phyloP scores from a whole-genome alignment of 2,329 filamentous ascomycete genomes.

The Pseudofabraea citricarpa region DNA sequence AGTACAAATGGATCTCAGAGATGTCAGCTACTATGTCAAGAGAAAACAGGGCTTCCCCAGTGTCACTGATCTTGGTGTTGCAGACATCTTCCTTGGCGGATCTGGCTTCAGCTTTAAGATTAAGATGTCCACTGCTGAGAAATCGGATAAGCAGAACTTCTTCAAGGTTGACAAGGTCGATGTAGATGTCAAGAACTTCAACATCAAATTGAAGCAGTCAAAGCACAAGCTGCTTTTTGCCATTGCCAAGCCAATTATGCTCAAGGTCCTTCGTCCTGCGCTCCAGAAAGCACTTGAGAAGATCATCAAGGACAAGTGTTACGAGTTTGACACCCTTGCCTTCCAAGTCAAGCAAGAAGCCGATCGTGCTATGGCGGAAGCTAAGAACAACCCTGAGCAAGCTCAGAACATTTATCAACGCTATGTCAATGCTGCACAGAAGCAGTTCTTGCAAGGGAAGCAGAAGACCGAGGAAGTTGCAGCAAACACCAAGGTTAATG shows the following conservation, averaged over 20 bases:
- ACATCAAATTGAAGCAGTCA: conserved; percentile 89
- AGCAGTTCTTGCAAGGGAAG: conserved; percentile 69
- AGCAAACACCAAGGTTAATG: conserved; percentile 70
- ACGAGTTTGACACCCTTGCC: conserved; percentile 66
- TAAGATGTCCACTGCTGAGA: conserved; percentile 76
- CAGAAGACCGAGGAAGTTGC: conserved; percentile 68
- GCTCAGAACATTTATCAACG: conserved; percentile 80
- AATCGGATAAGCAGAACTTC: conserved; percentile 72
- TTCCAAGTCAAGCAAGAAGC: conserved; percentile 81
- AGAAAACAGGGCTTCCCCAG: conserved; percentile 90
- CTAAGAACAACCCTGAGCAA: conserved; percentile 64
- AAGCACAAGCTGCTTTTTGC: conserved; percentile 89
- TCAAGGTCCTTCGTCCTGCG: conserved; percentile 78
- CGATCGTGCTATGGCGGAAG: conserved; percentile 63
- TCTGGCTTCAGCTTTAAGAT: conserved; percentile 89
- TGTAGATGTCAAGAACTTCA: conserved; percentile 75
- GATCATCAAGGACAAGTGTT: conserved; percentile 78
- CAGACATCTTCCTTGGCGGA: conserved; percentile 83
- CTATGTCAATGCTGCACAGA: conserved; percentile 72
- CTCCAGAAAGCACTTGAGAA: conserved; percentile 87
- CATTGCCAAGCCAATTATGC: conserved; percentile 80
- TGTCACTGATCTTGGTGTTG: conserved; percentile 80
- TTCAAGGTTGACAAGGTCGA: conserved; percentile 92
- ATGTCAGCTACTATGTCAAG: conserved; percentile 93
- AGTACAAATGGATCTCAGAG: conserved; percentile 85